A percentile compares a stretch with the other conserved stretches of the same genome.
These are phyloP conservation scores for Hirschioporus abietinus DNA, from an alignment of 768 basidiomycete species.

Conservation along the genomic window DNA sequence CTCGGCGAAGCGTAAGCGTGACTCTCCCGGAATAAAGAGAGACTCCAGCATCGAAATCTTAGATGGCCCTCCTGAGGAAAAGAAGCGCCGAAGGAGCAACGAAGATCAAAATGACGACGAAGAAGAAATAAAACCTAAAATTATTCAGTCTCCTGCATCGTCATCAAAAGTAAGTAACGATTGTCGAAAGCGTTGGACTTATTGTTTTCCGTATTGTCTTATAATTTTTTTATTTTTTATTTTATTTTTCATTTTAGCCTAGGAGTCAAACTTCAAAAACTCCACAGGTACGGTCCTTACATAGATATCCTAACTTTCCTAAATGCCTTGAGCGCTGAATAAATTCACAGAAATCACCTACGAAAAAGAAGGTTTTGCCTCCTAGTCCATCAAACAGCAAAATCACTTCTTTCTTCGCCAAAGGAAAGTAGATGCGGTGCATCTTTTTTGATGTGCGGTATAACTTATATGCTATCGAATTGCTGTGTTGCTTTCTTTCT, in stretches of 20 bases:
- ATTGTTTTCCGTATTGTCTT: too few relatives aligned
- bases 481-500: neutral
- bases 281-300: neutral
- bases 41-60: neutral
- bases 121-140: neutral
- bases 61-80: neutral
- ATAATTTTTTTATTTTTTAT: neutral
- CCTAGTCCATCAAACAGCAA: neutral
- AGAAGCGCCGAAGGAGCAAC: neutral
- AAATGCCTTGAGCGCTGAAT: neutral
- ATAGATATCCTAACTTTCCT: neutral
- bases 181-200: neutral
- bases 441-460: neutral
- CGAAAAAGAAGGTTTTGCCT: neutral
- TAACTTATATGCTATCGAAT: neutral
- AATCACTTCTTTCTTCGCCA: neutral
- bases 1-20: conserved; percentile 25
- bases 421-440: neutral
- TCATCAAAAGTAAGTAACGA: neutral
- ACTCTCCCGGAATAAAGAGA: conserved; percentile 10
- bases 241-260: neutral
- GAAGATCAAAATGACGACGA: neutral
- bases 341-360: neutral
- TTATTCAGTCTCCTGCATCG: neutral
- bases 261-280: neutral